Base-by-base conservation (phyloP, 2,329 filamentous ascomycete species). In the Gnomoniopsis smithogilvyi region DNA sequence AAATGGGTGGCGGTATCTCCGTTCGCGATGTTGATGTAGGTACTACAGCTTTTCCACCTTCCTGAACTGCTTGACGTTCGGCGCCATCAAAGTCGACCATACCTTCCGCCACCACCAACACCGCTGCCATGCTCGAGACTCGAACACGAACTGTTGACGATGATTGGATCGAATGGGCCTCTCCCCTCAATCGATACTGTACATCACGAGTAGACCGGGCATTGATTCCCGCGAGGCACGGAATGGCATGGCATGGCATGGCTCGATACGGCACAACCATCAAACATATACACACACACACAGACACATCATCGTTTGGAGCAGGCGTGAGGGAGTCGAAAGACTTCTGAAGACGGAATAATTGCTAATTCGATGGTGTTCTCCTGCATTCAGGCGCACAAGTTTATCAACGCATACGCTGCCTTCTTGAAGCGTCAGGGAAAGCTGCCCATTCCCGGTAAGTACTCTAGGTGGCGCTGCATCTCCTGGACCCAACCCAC, bases 371-470 rank as follows among this genome's bases (percentile, higher is more conserved):
- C 72, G 77, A 78, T 73, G 74, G 70, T 59, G 22, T 53, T 69
- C 74, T 73, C 68, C 63, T 66, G 63, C 58, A 59, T 75, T 69
- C 80, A 90, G 87, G 89, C 90, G 79, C 89, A 92, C 78, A 91
- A 93, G 83, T 95, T 95, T 85, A 93, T 95, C 81, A 80, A 83
- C 71, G 84, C 89, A 75, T 96, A 95, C 78, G 84, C 90, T 76
- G 88, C 86, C 74, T 96, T 95, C 87, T 80, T 96, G 86, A 95
- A 95, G 89, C 88, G 91, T 73, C 91, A 95, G 84, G 91, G 91
- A 81, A 94, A 94, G 84, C 89, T 95, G 70, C 89, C 90, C 75
- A 91, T 94, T 74, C 91, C 91, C 78, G 90, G 90, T 93, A 86
- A 75, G 87, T 82, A 46, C 60, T 6, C 8, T 52, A 10, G 22